These are phyloP conservation scores for Chionographis japonica DNA, from an alignment of 106 monocot species.

Conservation along the genomic window DNA sequence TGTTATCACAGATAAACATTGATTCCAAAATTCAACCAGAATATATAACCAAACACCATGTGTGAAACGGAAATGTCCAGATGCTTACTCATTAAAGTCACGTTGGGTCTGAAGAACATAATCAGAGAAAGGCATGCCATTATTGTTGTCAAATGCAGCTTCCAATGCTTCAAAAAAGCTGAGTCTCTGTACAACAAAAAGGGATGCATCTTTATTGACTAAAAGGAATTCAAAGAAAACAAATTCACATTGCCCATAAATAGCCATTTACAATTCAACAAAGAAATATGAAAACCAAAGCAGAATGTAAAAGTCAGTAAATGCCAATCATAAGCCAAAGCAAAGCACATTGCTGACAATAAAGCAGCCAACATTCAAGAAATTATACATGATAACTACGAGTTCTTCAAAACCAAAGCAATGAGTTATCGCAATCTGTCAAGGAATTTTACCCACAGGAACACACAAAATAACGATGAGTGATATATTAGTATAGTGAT, in stretches of 20 bases:
- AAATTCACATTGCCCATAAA: neutral
- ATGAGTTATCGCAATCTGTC: no score
- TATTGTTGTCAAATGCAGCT: constrained; percentile 31
- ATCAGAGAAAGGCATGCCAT: constrained; percentile 3
- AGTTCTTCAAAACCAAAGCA: no score
- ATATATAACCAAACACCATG: no score
- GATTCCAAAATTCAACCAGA: no score
- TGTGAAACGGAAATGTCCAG: neutral
- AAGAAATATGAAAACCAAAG: neutral
- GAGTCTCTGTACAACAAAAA: constrained; percentile 30
- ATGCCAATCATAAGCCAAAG: no score
- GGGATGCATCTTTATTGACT: neutral
- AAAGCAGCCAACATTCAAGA: no score
- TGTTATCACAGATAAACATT: no score
- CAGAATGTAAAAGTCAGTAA: neutral
- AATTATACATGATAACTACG: no score
- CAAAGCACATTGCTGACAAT: no score
- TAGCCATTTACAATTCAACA: neutral
- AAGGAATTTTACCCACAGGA: no score
- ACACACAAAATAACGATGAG: no score
- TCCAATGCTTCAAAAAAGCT: constrained; percentile 55
- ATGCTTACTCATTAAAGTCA: constrained; percentile 51
- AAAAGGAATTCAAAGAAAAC: neutral
- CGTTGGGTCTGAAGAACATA: constrained; percentile 10
- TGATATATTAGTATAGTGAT: no score